Evolutionary conservation across 108 stramenopile species (phyloP), one percentile per base, ranked within the genome.

Genomic region (Skeletonema potamos): DNA sequence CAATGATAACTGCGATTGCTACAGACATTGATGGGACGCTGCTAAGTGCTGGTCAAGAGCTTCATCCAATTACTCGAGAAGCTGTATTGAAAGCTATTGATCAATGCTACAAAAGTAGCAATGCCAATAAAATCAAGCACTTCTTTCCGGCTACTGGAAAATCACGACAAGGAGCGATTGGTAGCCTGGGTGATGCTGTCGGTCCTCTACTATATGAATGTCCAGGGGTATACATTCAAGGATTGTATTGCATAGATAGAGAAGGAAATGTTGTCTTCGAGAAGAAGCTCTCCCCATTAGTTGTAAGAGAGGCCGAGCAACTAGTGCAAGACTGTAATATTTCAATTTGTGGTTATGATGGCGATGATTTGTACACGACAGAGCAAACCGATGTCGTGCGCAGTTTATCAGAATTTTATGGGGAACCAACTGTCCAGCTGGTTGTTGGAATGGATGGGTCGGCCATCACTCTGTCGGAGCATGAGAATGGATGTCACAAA

Each of bases 121-220:
- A 61, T 71, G 32, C 24, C 13, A 64, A 30, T 11, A 54, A 43
- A 27, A 65, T 77, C 6, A 30, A 83, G 27, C 77, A 64, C 26
- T 91, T 94, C 69, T 92, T 96, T 69, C 87, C 89, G 3, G 96
- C 96, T 7, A 96, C 96, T 7, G 96, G 96, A 3, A 96, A 96
- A 64, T 83, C 92, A 22, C 68, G 91, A 24, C 66, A 54, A 36
- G 96, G 96, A 27, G 93, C 92, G 20, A 36, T 87, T 62, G 66
- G 74, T 54, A 87, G 85, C 58, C 68, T 96, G 41, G 85, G 85
- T 18, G 37, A 66, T 20, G 62, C 56, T 6, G 37, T 86, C 30
- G 80, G 72, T 10, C 60, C 77, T 11, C 55, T 81, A 1, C 48
- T 84, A 1, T 18, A 48, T 7, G 17, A 78, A 29, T 69, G 61